Evolutionary conservation across 106 monocot species (phyloP), one percentile per base, ranked within the genome.

Genomic region (Platanthera guangdongensis): DNA sequence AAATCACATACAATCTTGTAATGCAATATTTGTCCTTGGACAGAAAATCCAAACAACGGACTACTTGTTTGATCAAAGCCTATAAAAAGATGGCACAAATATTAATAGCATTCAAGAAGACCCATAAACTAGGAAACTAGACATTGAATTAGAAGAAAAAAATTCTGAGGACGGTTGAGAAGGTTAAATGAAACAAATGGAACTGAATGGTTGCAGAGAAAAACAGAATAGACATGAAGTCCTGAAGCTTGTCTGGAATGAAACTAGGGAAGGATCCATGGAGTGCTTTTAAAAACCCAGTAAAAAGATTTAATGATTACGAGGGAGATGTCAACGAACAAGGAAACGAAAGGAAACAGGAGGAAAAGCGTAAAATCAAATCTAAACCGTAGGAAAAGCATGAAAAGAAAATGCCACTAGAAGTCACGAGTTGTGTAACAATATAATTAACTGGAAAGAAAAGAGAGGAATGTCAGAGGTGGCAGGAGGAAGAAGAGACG

Each of bases 331-430:
- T 47, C 47, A 71, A n/a, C 70, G 5, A 15, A 32, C 32, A 49
- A 7, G 14, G 54, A 15, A 51, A 75, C 39, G 39, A 39, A 39
- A 39, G 39, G 3, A 39, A 39, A 39, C 39, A 0, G 39, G 39
- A 68, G 16, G 30, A 76, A 67, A 49, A 64, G 21, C 50, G 11
- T 47, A 65, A 28, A 51, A 83, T 57, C 39, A 30, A 78, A 69
- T 69, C 64, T 67, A 72, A 54, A 75, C 74, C 78, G 68, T 49
- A 75, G 68, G 68, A 48, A 72, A 57, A 73, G 12, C 3, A 76
- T 69, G 65, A 74, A 80, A 74, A 45, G 52, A 39, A 55, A 75
- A 39, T 12, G 2, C 8, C 45, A 30, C 52, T 8, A 51, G 51
- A 73, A 9, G 16, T 16, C 14, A 21, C 50, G 28, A 12, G 51